Base-by-base conservation (phyloP, 2,329 filamentous ascomycete species). In the Fusarium albosuccineum region DNA sequence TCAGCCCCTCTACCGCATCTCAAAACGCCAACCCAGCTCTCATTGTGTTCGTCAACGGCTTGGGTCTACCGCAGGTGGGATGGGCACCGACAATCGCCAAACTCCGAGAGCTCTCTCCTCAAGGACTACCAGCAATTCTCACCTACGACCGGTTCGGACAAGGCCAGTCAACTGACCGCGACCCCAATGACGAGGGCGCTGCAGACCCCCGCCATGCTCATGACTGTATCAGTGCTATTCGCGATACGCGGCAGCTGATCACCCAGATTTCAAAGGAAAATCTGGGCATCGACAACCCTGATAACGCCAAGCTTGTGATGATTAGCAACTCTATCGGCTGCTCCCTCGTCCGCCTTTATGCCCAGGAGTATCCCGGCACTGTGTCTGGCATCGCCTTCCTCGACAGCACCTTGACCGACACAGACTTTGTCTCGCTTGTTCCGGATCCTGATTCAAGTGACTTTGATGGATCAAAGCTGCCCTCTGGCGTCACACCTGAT, bases 61-160 rank as follows among this genome's bases (percentile, higher is more conserved):
- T 74, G 8, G 52, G 62, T 2, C 46, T 70, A 37, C 70, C 72
- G 0, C 70, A 74, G 13, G 34, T 36, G 1, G 59, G 39, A 39
- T 74, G 72, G 72, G 27, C 36, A 3, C 33, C 27, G 1, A 42
- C 67, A 0, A 71, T 73, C 9, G 14, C 46, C 1, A 62, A 53
- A 9, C 40, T 73, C 0, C 49, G 30, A 1, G 48, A 65, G 1
- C 16, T 58, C 0, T 58, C 34, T 0, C 37, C 40, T 0, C 9
- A 40, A 2, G 33, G 22, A 0, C 41, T 51, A 11, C 82, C 82
- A 2, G 76, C 78, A 13, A 72, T 88, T 16, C 76, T 89, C 4
- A 82, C 82, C 44, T 89, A 88, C 64, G 87, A 89, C 73, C 85
- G 87, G 41, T 88, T 83, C 66, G 86, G 86, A 9, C 86, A 89